phyloP scores from a whole-genome alignment of 2,329 filamentous ascomycete species.

The Colletotrichum cereale region DNA sequence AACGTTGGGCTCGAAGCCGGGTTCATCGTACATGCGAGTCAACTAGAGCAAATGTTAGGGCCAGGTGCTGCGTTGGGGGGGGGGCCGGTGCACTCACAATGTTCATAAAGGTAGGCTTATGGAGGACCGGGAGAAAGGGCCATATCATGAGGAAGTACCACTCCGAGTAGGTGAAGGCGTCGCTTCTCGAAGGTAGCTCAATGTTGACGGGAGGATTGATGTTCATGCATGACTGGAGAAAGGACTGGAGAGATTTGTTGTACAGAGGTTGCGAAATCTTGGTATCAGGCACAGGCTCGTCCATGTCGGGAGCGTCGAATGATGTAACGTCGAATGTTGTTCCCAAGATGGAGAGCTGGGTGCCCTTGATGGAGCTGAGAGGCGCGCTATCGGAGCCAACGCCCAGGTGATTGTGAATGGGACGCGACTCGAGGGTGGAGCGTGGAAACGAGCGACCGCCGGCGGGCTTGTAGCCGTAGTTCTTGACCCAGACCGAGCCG shows the following conservation, averaged over 20 bases:
- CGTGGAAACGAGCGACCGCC: constrained; percentile 48
- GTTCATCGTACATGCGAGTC: constrained; percentile 77
- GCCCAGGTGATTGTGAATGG: constrained; percentile 75
- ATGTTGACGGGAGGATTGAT: constrained; percentile 68
- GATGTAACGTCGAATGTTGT: constrained; percentile 83
- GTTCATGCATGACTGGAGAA: constrained; percentile 74
- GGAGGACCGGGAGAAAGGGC: constrained; percentile 80
- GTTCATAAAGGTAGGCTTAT: constrained; percentile 78
- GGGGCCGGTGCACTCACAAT: constrained; percentile 63
- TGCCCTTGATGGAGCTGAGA: constrained; percentile 81
- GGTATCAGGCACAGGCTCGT: constrained; percentile 66
- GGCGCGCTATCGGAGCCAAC: constrained; percentile 73
- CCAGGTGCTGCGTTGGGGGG: no score
- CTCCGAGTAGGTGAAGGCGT: constrained; percentile 76
- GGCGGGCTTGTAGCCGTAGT: constrained; percentile 43
- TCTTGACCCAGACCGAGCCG: constrained; percentile 52
- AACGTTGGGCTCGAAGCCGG: constrained; percentile 69
- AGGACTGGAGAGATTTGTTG: constrained; percentile 79
- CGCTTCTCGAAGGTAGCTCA: constrained; percentile 72
- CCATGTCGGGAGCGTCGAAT: constrained; percentile 75
- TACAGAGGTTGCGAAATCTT: constrained; percentile 62
- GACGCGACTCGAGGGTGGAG: constrained; percentile 54
- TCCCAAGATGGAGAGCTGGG: constrained; percentile 81
- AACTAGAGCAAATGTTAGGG: constrained; percentile 56
- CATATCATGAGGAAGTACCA: constrained; percentile 83